Evolutionary conservation across 306 rosid species (phyloP).

Genomic region (Rosa chinensis): DNA sequence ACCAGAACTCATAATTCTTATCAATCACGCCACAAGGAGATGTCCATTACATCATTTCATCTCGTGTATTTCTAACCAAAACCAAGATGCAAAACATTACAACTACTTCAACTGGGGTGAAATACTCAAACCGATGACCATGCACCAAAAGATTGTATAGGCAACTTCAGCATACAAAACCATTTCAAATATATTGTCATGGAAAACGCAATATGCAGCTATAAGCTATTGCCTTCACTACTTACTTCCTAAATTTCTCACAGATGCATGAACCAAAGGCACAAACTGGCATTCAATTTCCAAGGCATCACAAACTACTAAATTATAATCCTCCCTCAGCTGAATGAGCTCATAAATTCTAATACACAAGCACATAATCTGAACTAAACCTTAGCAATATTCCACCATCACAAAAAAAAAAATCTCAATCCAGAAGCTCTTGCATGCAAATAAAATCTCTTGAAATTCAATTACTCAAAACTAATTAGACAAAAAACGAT

Average conservation of each 20-base stretch:
- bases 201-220: background rate
- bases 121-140: background rate
- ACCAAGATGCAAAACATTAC: background rate
- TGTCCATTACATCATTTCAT: background rate
- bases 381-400: background rate
- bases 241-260: background rate
- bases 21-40: background rate
- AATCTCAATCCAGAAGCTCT: background rate
- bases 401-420: too few species aligned
- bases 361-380: background rate
- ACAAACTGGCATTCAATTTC: background rate
- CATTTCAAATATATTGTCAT: background rate
- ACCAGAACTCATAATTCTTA: background rate
- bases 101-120: too few species aligned
- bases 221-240: background rate
- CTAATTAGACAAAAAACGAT: background rate
- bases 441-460: slow-evolving; percentile 2
- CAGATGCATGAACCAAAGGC: background rate
- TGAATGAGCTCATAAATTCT: background rate
- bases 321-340: background rate
- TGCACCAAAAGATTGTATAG: background rate
- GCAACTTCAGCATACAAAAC: background rate
- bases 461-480: too few species aligned
- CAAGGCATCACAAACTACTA: background rate
- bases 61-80: background rate